Base-by-base conservation (phyloP, 2,329 filamentous ascomycete genomes). In the Phyllosticta paracitricarpa region DNA sequence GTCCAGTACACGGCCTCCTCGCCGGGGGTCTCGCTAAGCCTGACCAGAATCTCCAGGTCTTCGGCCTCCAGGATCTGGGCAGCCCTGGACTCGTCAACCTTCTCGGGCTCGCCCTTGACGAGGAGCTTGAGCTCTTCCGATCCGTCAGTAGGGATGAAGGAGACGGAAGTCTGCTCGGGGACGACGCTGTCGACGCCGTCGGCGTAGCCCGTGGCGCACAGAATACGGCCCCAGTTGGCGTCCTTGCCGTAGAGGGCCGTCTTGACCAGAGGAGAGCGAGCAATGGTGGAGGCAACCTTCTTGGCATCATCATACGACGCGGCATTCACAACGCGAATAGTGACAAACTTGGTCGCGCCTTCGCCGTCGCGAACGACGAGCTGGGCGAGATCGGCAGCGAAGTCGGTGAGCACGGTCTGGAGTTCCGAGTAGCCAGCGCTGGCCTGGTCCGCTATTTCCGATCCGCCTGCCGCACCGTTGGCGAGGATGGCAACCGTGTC, bases 291-390 rank as follows among this genome's bases (percentile, higher is more conserved):
- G 10, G 92, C 94, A 64, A 97, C 87, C 70, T 86, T 83, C 61
- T 89, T 85, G 1, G 91, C 92, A 55, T 85, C 87, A 56, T 81
- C 78, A 70, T 89, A 85, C 55, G 83, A 82, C 0, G 84, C 80
- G 3, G 89, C 85, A 68, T 92, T 89, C 55, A 82, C 83, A 40
- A 97, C 90, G 63, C 87, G 87, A 67, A 99, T 89, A 4, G 91
- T 96, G 63, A 99, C 91, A 72, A 99, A 99, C 76, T 99, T 99
- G 60, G 94, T 99, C 3, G 94, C 94, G 62, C 94, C 94, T 76
- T 99, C 94, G 68, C 94, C 94, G 72, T 99, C 94, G 62, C 93
- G 89, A 60, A 99, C 91, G 61, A 99, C 88, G 30, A 97, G 88
- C 76, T 97, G 89, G 22, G 94, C 91, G 5, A 99, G 83, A 63